Evolutionary conservation across 768 basidiomycete genomes (phyloP).

Genomic region (Agrocybe chaxingu): DNA sequence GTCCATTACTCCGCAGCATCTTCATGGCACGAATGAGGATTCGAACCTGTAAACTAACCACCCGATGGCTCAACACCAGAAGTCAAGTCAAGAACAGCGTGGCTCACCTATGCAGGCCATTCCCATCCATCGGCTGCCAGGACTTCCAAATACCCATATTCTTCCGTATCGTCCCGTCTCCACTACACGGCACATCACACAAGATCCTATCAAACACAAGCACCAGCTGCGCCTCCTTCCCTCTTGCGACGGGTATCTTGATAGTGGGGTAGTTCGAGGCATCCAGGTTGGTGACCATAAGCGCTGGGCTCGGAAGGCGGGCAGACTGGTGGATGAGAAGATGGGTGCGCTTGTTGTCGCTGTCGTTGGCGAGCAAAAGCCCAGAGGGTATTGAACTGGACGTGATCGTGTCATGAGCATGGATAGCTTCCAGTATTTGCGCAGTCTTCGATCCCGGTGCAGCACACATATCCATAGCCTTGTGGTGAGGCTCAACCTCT

Average conservation of each 20-base stretch:
- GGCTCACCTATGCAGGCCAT: slow-evolving; percentile 78
- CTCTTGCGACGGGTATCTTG: slow-evolving; percentile 37
- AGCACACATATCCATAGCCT: slow-evolving; percentile 97
- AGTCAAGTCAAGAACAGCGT: background rate
- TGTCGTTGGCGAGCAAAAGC: slow-evolving; percentile 92
- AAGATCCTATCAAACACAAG: slow-evolving; percentile 89
- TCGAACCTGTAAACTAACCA: slow-evolving; percentile 77
- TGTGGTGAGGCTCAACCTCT: slow-evolving; percentile 91
- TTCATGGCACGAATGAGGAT: slow-evolving; percentile 93
- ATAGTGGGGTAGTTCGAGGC: slow-evolving; percentile 82
- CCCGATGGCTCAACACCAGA: too few relatives aligned
- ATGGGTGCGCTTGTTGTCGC: slow-evolving; percentile 90
- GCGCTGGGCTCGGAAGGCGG: slow-evolving; percentile 83
- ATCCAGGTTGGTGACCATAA: slow-evolving; percentile 96
- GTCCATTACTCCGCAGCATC: slow-evolving; percentile 76
- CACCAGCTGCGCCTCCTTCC: slow-evolving; percentile 27
- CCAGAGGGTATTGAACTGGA: slow-evolving; percentile 74
- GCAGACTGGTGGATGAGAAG: slow-evolving; percentile 97
- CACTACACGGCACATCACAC: slow-evolving; percentile 97
- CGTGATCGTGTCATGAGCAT: slow-evolving; percentile 67
- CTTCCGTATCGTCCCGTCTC: slow-evolving; percentile 94
- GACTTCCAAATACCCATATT: slow-evolving; percentile 93
- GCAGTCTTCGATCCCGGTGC: slow-evolving; percentile 98
- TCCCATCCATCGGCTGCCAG: slow-evolving; percentile 88
- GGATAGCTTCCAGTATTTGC: slow-evolving; percentile 93